Base-by-base conservation (phyloP, 257 asterid genomes). In the Solanum pimpinellifolium region DNA sequence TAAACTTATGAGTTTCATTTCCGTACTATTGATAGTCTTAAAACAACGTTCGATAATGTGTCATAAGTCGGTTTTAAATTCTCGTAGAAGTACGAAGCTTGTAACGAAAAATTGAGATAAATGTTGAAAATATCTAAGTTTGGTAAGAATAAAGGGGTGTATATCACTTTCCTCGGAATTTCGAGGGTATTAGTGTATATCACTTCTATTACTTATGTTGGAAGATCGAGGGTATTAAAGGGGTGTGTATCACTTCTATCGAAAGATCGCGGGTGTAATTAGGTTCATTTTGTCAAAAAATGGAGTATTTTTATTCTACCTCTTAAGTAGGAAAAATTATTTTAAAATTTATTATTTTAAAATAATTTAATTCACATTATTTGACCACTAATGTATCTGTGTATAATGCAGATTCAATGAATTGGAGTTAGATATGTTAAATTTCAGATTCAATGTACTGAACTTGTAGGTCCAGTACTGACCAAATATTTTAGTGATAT, bases 21-120 rank as follows among this genome's bases (percentile, higher is more conserved):
- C 0, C 3, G 1, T 0, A 56, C 20, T 56, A 56, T 56, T 7
- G 9, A 2, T 0, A 0, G n/a, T 56, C 11, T 52, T 52, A 0
- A 18, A 52, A 52, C 0, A 52, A 37, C 0, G 39, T 37, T 37
- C 7, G 39, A 35, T 0, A 56, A 0, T 56, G n/a, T 52, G n/a
- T 6, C n/a, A 56, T 18, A 52, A 6, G n/a, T 16, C 0, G n/a
- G 7, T 56, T 18, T 2, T 56, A 56, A 56, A 21, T 7, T 16
- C 62, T 52, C 0, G 11, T 56, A 56, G 11, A 9, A 52, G 2
- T 7, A 39, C 9, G 11, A 4, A 56, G n/a, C 3, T 56, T 7
- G 1, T 18, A 56, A 7, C 20, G 3, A 56, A 56, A 56, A 56
- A 56, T 18, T 2, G n/a, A 0, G n/a, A 7, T 0, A 18, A 56